phyloP scores from a whole-genome alignment of 2,329 filamentous ascomycete genomes.

The Fusarium tricinctum region DNA sequence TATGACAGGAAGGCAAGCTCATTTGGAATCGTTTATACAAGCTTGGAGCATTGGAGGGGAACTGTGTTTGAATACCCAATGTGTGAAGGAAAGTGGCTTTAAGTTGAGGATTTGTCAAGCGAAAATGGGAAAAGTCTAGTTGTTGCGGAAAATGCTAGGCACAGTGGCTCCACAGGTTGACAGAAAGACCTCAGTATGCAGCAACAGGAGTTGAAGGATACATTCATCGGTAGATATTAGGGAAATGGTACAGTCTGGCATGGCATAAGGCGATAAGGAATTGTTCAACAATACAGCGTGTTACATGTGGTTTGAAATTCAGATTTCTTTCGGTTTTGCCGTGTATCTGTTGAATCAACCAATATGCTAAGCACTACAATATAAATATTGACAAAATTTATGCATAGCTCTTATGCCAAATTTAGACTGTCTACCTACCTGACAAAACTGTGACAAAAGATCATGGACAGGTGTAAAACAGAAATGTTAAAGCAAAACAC shows the following conservation, averaged over 20 bases:
- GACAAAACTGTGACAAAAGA: conserved; percentile 1
- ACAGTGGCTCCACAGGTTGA: neutral
- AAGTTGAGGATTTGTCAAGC: conserved; percentile 1
- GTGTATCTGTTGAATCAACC: neutral
- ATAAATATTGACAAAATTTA: no score
- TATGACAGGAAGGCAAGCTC: conserved; percentile 18
- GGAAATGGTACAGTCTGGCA: neutral
- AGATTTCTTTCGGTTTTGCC: neutral
- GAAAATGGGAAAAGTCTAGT: conserved; percentile 6
- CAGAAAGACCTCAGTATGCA: neutral
- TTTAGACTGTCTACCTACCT: conserved; percentile 17
- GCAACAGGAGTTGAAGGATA: conserved; percentile 22
- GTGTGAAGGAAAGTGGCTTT: conserved; percentile 1
- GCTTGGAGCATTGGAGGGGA: conserved; percentile 26
- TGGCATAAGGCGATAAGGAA: neutral
- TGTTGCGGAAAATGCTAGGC: neutral
- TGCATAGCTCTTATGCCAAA: no score
- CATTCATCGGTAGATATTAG: conserved; percentile 17
- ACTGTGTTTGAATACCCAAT: conserved; percentile 37
- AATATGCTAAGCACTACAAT: neutral
- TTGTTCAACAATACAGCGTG: neutral
- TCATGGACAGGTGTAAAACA: conserved; percentile 2
- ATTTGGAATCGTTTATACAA: conserved; percentile 32
- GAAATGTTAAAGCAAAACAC: conserved; percentile 33
- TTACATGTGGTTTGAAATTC: neutral